Evolutionary conservation across 169 alveolate species (phyloP).

Genomic region (Theileria luwenshuni): DNA sequence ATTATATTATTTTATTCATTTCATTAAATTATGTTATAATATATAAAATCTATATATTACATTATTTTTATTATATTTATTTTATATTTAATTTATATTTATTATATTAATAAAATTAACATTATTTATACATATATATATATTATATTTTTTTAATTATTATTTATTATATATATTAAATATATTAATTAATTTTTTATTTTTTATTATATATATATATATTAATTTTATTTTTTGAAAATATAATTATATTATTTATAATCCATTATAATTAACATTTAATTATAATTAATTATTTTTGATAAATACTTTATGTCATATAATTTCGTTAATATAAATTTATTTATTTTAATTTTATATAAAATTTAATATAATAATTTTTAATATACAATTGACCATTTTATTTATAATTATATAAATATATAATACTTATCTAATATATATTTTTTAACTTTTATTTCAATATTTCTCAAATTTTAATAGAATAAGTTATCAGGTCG

Average conservation of each 20-base stretch:
- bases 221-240: neutral
- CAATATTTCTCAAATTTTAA: neutral
- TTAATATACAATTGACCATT: too few relatives aligned
- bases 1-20: neutral
- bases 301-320: neutral
- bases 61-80: neutral
- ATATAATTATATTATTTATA: neutral
- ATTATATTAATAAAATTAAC: neutral
- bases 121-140: neutral
- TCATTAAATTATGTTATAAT: neutral
- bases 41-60: neutral
- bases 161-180: neutral
- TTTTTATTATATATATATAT: neutral
- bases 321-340: neutral
- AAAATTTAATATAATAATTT: too few relatives aligned
- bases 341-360: too few relatives aligned
- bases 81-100: neutral
- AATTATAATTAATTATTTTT: neutral
- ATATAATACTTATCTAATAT: neutral
- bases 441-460: neutral
- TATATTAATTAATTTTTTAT: neutral
- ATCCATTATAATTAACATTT: neutral
- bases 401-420: too few relatives aligned
- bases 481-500: neutral
- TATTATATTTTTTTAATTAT: neutral